Evolutionary conservation across 106 monocot species (phyloP).

Genomic region (Chionographis japonica): DNA sequence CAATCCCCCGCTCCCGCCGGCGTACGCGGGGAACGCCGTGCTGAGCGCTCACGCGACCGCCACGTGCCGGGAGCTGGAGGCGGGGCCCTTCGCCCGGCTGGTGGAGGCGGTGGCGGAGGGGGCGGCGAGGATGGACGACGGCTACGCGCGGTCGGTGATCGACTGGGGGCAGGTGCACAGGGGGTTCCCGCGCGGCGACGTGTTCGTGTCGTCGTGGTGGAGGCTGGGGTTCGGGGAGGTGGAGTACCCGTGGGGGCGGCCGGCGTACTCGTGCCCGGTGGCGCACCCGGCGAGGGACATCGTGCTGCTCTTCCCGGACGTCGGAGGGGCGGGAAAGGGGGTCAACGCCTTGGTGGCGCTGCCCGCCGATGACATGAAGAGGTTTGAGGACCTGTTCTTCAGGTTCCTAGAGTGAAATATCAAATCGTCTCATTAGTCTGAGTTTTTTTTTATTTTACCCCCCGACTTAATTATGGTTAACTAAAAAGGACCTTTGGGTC

Average conservation of each 20-base stretch:
- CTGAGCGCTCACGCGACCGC: slow-evolving; percentile 20
- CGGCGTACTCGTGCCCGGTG: slow-evolving; percentile 35
- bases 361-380: slow-evolving; percentile 20
- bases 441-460: too few species aligned
- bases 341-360: slow-evolving; percentile 41
- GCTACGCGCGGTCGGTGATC: slow-evolving; percentile 38
- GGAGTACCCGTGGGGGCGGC: slow-evolving; percentile 47
- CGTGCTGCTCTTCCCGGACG: slow-evolving; percentile 31
- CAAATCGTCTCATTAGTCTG: too few species aligned
- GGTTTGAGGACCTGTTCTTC: slow-evolving; percentile 28
- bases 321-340: slow-evolving; percentile 15
- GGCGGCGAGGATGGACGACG: slow-evolving; percentile 29
- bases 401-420: slow-evolving; percentile 10
- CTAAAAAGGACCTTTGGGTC: too few species aligned
- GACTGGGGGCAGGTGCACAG: slow-evolving; percentile 41
- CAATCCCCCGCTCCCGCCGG: slow-evolving; percentile 18
- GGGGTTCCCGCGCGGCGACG: slow-evolving; percentile 35
- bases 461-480: too few species aligned
- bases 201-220: slow-evolving; percentile 61
- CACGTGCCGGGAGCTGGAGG: slow-evolving; percentile 11
- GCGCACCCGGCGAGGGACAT: slow-evolving; percentile 24
- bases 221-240: slow-evolving; percentile 39
- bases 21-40: slow-evolving; percentile 37
- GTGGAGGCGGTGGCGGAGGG: slow-evolving; percentile 24
- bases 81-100: slow-evolving; percentile 7